Evolutionary conservation across 140 eudicot species (phyloP).

Genomic region (Bidens hawaiensis): DNA sequence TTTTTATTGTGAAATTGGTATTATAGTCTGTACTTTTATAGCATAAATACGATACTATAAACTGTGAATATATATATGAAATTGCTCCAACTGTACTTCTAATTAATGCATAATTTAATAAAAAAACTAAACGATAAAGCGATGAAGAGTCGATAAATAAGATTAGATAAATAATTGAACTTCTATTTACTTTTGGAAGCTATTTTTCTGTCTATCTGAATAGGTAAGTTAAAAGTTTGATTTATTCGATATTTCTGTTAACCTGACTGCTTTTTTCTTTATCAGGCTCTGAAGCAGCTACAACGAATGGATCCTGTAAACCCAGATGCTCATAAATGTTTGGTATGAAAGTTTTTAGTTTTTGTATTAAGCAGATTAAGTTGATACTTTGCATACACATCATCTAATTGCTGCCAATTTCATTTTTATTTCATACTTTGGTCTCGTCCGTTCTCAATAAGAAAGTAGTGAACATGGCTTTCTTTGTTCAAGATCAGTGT

Average conservation of each 20-base stretch:
- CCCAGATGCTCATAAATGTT: background rate
- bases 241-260: background rate
- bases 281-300: constrained; percentile 4
- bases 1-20: background rate
- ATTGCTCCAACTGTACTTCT: background rate
- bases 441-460: background rate
- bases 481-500: background rate
- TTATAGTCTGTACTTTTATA: background rate
- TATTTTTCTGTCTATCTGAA: background rate
- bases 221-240: background rate
- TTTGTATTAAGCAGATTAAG: background rate
- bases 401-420: background rate
- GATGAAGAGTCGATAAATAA: background rate
- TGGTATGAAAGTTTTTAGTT: background rate
- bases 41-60: background rate
- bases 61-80: background rate
- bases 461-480: background rate
- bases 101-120: background rate
- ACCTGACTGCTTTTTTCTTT: background rate
- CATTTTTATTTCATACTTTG: background rate
- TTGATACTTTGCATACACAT: background rate
- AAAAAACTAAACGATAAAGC: background rate
- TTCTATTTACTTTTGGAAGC: background rate
- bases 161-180: background rate
- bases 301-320: background rate